Base-by-base conservation (phyloP, 805 yeast species). In the Ascoidea asiatica region DNA sequence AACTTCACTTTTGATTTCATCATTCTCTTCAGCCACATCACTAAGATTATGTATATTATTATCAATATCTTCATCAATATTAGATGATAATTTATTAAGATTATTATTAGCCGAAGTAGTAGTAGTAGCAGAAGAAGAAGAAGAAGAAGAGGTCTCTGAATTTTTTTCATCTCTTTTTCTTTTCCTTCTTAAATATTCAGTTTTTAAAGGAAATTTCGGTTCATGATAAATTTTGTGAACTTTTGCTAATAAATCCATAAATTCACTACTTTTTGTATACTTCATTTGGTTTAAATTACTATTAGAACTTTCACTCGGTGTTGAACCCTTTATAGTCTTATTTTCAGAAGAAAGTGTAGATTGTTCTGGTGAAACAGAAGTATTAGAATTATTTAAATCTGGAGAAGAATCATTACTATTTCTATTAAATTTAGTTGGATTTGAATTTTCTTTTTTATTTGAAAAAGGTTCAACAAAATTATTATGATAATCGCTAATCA, bases 401-500 rank as follows among this genome's bases (percentile, higher is more conserved):
- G 33, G 33, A 7, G 33, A 6, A 23, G 33, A 23, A 7, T 23
- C 33, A 23, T 23, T 23, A 7, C 33, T 23, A 23, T 23, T 23
- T 23, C 33, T 23, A 23, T 23, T 11, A 23, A n/a, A n/a, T n/a
- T n/a, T n/a, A n/a, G n/a, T n/a, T n/a, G n/a, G n/a, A n/a, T n/a
- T n/a, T n/a, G n/a, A n/a, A n/a, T n/a, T 23, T 23, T 6, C 11
- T 23, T 23, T 23, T 23, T 23, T 6, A 23, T 11, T 23, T 23
- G 33, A 11, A 7, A 7, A 23, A 11, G 11, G 33, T 7, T 23
- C 33, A 23, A 23, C 11, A 23, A 23, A 23, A 7, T 23, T 11
- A 7, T 23, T 23, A 23, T 23, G 33, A 23, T 23, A 48, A 33
- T 39, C 47, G 4, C 46, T 37, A 17, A 48, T 18, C 50, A 48